A percentile compares a stretch with the other conserved stretches of the same genome.
These are phyloP conservation scores for Nitzschia sp. DNA, from an alignment of 108 stramenopile genomes.

Conservation along the genomic window DNA sequence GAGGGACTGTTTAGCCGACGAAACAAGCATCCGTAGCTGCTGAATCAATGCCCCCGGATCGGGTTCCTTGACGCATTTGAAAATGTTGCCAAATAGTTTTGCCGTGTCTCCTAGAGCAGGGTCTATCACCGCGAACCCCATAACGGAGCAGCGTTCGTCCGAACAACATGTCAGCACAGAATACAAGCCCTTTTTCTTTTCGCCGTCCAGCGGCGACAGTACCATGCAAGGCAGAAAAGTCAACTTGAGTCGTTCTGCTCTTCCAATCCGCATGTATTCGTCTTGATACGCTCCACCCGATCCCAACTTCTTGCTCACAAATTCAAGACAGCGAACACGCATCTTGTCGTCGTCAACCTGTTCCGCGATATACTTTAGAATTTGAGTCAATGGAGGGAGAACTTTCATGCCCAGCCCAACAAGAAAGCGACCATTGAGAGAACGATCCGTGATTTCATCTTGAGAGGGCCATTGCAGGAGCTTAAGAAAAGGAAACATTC, in stretches of 20 bases:
- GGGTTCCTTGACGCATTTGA: conserved; percentile 58
- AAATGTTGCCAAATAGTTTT: conserved; percentile 47
- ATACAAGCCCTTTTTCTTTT: conserved; percentile 31
- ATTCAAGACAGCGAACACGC: conserved; percentile 53
- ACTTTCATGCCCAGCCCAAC: conserved; percentile 53
- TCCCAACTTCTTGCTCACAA: conserved; percentile 54
- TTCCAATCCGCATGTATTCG: conserved; percentile 40
- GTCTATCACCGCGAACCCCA: conserved; percentile 71
- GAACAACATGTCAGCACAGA: conserved; percentile 57
- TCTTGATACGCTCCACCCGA: conserved; percentile 58
- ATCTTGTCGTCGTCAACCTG: conserved; percentile 39
- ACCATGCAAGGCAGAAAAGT: conserved; percentile 66
- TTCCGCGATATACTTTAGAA: conserved; percentile 48
- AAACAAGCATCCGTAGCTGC: conserved; percentile 48
- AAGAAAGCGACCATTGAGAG: conserved; percentile 63
- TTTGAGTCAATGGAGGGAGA: conserved; percentile 50
- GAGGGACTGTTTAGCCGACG: conserved; percentile 32
- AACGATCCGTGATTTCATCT: conserved; percentile 52
- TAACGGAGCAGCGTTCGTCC: conserved; percentile 45
- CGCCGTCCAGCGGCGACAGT: conserved; percentile 37
- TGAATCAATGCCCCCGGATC: conserved; percentile 42
- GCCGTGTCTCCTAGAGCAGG: conserved; percentile 42
- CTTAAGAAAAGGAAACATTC: conserved; percentile 63
- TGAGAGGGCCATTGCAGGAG: conserved; percentile 77
- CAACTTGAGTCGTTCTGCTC: conserved; percentile 15